Evolutionary conservation across 2,329 filamentous ascomycete species (phyloP), one percentile per base, ranked within the genome.

Genomic region (Zymoseptoria brevis): DNA sequence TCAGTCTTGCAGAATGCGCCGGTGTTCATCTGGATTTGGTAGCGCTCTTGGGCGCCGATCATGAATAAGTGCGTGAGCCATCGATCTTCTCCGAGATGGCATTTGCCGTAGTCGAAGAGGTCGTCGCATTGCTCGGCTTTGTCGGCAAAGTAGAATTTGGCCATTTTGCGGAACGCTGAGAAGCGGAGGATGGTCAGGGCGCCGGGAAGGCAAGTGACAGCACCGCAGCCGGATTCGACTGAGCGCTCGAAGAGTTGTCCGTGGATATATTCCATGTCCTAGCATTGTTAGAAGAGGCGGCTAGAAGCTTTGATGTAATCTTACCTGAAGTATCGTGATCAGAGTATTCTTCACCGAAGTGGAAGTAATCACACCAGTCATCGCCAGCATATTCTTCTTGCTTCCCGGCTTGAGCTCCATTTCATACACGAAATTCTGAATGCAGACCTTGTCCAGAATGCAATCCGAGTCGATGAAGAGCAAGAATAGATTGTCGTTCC

Each of bases 21-120:
- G 0, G 92, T 96, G 74, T 94, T 96, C 87, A 97, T 93, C 75
- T 96, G 90, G 62, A 97, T 96, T 75, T 97, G 94, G 74, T 96
- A 95, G 49, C 89, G 83, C 73, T 95, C 86, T 77, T 91, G 90
- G 51, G 93, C 92, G 22, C 91, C 92, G 69, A 97, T 94, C 94
- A 99, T 99, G 80, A 99, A 96, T 60, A 99, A 81, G 78, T 99
- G 94, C 1, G 93, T 99, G 58, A 97, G 82, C 92, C 93, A 97
- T 63, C 93, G 83, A 75, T 99, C 94, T 75, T 97, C 94, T 48
- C 94, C 94, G 13, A 97, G 76, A 76, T 97, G 92, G 69, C 89
- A 92, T 76, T 97, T 97, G 58, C 90, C 91, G 71, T 93, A 97
- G 72, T 99, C 93, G 71, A 99, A 99, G 11, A 97, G 80, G 73